Percentiles rank a stretch among this genome's conserved stretches.
phyloP scores from a whole-genome alignment of 2,329 filamentous ascomycete genomes.

The Dactylellina sp. region DNA sequence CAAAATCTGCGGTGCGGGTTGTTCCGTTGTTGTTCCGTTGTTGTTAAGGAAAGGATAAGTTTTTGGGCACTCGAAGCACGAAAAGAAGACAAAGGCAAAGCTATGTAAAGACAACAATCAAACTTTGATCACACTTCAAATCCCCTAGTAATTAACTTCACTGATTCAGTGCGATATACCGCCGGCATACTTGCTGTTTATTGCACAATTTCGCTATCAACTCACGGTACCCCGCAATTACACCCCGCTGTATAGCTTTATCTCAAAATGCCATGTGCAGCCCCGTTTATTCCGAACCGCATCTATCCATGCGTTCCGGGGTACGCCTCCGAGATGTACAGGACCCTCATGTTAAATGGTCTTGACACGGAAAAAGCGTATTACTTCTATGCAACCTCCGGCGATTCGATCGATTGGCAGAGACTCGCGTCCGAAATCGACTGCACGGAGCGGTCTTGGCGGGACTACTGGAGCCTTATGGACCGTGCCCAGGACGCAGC shows the following conservation, averaged over 20 bases:
- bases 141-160: no score
- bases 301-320: not conserved
- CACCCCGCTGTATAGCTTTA: not conserved
- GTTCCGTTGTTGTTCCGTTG: no score
- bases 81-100: no score
- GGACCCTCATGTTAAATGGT: slow-evolving; percentile 1
- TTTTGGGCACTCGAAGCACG: no score
- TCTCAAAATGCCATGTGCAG: slow-evolving; percentile 5
- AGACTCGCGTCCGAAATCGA: slow-evolving; percentile 5
- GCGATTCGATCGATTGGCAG: not conserved
- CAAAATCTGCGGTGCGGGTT: no score
- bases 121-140: no score
- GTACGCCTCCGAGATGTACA: not conserved
- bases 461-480: slow-evolving; percentile 8
- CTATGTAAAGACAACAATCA: no score
- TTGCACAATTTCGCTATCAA: no score
- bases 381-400: not conserved
- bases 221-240: not conserved
- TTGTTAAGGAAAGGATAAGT: no score
- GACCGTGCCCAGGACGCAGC: not conserved
- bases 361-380: not conserved
- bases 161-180: no score
- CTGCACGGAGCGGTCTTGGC: not conserved
- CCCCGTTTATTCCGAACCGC: not conserved
- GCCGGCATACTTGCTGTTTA: no score